A percentile compares a stretch with the other conserved stretches of the same genome.
These are phyloP conservation scores for Guadua angustifolia DNA, from an alignment of 176 grass and related monocot species.

Conservation along the genomic window DNA sequence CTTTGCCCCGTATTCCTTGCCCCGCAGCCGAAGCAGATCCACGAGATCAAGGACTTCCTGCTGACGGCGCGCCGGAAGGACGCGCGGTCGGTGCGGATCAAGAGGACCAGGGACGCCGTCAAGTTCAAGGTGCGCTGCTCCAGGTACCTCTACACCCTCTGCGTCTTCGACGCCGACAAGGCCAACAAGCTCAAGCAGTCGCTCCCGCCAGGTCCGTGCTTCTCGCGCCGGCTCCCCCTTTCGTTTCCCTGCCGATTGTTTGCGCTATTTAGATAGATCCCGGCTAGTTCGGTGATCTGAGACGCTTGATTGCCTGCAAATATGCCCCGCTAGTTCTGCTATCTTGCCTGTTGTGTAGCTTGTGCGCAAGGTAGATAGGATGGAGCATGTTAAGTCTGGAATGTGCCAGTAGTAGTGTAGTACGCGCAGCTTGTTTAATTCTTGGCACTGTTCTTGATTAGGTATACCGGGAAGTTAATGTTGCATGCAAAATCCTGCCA, in stretches of 20 bases:
- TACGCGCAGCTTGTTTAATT: background rate
- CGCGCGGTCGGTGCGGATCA: slow-evolving; percentile 74
- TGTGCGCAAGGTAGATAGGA: background rate
- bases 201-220: slow-evolving; percentile 62
- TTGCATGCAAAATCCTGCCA: background rate
- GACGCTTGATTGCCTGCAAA: background rate
- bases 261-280: background rate
- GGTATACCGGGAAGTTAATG: background rate
- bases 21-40: slow-evolving; percentile 81
- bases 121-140: slow-evolving; percentile 91
- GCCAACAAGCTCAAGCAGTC: slow-evolving; percentile 90
- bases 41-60: slow-evolving; percentile 93
- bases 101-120: slow-evolving; percentile 76
- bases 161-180: slow-evolving; percentile 83
- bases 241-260: background rate
- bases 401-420: background rate
- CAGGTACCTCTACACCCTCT: slow-evolving; percentile 87
- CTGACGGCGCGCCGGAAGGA: slow-evolving; percentile 85
- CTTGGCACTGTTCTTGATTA: background rate
- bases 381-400: background rate
- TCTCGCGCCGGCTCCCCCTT: background rate
- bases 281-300: background rate
- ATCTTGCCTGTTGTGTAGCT: background rate
- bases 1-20: background rate
- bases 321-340: slow-evolving; percentile 2